Base-by-base conservation (phyloP, 257 asterid genomes). In the Penstemon newberryi region DNA sequence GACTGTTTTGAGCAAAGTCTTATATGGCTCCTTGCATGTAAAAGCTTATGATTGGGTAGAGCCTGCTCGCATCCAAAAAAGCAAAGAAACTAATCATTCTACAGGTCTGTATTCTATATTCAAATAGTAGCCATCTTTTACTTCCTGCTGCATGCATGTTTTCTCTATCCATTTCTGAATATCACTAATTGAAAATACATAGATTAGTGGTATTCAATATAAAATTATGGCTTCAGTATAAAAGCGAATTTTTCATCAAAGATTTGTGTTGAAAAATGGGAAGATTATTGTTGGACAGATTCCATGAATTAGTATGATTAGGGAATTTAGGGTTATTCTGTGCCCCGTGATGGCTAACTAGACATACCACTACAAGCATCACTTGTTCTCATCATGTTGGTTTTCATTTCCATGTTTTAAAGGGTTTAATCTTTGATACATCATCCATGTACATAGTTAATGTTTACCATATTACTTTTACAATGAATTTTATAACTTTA, bases 11-110 rank as follows among this genome's bases (percentile, higher is more conserved):
- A 93, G 99, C 89, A 93, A 93, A 85, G 87, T 93, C 62, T 80
- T 93, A 49, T 88, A 88, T 79, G 99, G 99, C 75, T 93, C 99
- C 70, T 83, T 90, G 85, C 97, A 90, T 75, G 95, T 90, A 50
- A 90, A 90, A 85, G 90, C 83, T 73, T 93, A 87, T 70, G 99
- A 93, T 45, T 93, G 99, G 99, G 92, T 90, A 64, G 99, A 93
- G 81, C 98, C 98, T 50, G 75, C 95, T 13, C 58, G 78, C 70
- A 71, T 80, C 74, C 75, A 78, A 65, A 86, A 85, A 75, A 71
- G 71, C 78, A 79, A 68, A 43, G 89, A 73, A 72, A 70, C 63
- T 11, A 84, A 81, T 72, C 80, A 70, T 59, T 84, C 93, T 69
- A 67, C 87, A 86, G 97, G 97, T 92, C 62, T 62, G 72, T 25